Percentiles rank a stretch among this genome's conserved stretches.
phyloP scores from a whole-genome alignment of 2,329 filamentous ascomycete genomes.

The Nigrospora oryzae region DNA sequence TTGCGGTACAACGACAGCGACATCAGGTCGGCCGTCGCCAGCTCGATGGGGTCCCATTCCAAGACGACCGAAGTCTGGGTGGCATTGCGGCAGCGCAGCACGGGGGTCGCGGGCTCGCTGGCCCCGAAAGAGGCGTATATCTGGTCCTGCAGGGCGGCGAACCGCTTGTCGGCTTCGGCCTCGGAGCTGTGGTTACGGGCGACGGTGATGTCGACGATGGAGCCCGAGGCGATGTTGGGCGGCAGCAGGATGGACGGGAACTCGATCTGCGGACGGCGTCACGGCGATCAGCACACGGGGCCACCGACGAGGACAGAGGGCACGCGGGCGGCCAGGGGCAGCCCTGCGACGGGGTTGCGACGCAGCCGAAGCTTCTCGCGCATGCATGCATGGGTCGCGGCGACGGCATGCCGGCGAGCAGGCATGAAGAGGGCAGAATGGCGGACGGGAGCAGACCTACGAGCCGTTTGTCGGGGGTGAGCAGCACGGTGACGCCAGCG shows the following conservation, averaged over 20 bases:
- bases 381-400: neutral
- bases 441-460: constrained; percentile 42
- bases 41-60: constrained; percentile 92
- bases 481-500: constrained; percentile 90
- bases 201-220: constrained; percentile 96
- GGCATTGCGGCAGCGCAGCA: constrained; percentile 88
- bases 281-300: constrained; percentile 10
- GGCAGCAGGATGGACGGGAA: constrained; percentile 97
- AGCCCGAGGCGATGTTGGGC: constrained; percentile 88
- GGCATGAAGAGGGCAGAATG: neutral
- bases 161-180: constrained; percentile 62
- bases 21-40: constrained; percentile 85
- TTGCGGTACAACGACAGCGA: constrained; percentile 90
- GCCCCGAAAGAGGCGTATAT: constrained; percentile 85
- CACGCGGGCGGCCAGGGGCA: neutral
- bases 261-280: constrained; percentile 62
- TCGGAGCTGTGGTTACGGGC: constrained; percentile 79
- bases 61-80: constrained; percentile 98
- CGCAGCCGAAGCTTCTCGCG: neutral
- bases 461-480: constrained; percentile 94
- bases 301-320: constrained; percentile 10
- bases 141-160: constrained; percentile 77
- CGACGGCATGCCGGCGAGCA: neutral
- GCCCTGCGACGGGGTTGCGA: constrained; percentile 11
- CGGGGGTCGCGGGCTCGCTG: constrained; percentile 64